These are phyloP conservation scores for Phytophthora pseudosyringae DNA, from an alignment of 352 stramenopile genomes.

Conservation along the genomic window DNA sequence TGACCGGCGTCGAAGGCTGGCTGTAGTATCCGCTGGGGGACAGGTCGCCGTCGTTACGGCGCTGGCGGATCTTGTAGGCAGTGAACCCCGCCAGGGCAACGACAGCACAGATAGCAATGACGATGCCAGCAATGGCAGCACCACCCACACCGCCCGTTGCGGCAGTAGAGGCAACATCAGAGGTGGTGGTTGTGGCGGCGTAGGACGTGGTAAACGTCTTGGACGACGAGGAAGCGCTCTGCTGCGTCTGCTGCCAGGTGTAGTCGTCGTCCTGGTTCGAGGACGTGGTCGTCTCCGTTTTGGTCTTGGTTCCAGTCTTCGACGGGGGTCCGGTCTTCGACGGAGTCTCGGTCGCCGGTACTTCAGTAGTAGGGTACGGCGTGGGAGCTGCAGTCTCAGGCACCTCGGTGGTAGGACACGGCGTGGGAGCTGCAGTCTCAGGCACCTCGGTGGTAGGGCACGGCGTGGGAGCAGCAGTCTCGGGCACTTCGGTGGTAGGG, in stretches of 20 bases:
- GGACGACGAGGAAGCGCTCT: conserved; percentile 28
- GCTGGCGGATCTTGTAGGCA: conserved; percentile 42
- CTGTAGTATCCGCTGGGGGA: conserved; percentile 39
- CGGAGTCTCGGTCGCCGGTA: conserved; percentile 7
- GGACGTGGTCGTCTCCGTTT: conserved; percentile 24
- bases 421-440: conserved; percentile 13
- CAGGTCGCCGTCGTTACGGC: conserved; percentile 22
- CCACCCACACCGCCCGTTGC: not conserved
- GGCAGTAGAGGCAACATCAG: not conserved
- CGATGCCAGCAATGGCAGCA: conserved; percentile 14
- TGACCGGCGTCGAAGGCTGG: conserved; percentile 26
- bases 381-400: not conserved
- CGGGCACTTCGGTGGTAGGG: conserved; percentile 10
- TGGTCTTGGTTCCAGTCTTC: conserved; percentile 12
- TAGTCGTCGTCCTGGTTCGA: conserved; percentile 28
- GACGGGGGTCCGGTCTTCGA: conserved; percentile 4
- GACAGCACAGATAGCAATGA: conserved; percentile 33
- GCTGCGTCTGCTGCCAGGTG: conserved; percentile 26
- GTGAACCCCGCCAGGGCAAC: conserved; percentile 47
- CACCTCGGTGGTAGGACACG: conserved; percentile 20
- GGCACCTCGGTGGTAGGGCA: conserved; percentile 20
- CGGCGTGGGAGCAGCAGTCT: conserved; percentile 15
- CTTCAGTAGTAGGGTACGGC: conserved; percentile 12
- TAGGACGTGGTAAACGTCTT: conserved; percentile 35
- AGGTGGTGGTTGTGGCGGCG: conserved; percentile 14